These are phyloP conservation scores for Rhytidhysteron rufulum DNA, from an alignment of 2,329 filamentous ascomycete genomes.

Conservation along the genomic window DNA sequence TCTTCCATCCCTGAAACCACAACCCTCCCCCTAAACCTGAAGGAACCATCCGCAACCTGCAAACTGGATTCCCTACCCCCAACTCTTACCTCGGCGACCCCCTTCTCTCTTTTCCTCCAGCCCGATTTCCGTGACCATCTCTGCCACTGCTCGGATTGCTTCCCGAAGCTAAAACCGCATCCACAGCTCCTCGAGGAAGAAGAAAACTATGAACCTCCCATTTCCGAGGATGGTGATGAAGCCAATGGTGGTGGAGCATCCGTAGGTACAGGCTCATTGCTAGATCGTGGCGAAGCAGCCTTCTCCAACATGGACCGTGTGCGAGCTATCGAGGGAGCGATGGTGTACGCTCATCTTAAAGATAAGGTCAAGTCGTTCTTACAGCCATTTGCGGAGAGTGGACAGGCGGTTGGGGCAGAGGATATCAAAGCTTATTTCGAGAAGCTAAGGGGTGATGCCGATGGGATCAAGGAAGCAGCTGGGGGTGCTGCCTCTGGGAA, in stretches of 20 bases:
- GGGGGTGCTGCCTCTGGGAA: conserved; percentile 18
- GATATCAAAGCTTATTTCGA: conserved; percentile 97
- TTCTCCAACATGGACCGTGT: conserved; percentile 90
- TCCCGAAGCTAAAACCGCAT: conserved; percentile 65
- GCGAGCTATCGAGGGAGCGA: conserved; percentile 86
- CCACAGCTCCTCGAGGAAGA: conserved; percentile 89
- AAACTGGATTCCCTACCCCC: conserved; percentile 63
- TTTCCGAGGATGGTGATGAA: conserved; percentile 59
- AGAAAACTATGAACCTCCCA: conserved; percentile 85
- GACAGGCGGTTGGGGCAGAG: conserved; percentile 82
- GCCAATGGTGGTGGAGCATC: conserved; percentile 52
- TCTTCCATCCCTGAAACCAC: conserved; percentile 34
- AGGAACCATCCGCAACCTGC: conserved; percentile 41
- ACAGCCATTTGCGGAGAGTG: conserved; percentile 88
- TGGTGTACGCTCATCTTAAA: conserved; percentile 96
- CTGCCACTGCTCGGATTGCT: conserved; percentile 81
- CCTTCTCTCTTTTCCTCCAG: conserved; percentile 79
- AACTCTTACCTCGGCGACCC: conserved; percentile 46
- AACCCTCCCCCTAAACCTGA: conserved; percentile 23
- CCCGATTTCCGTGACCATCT: conserved; percentile 74
- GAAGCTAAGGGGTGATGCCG: conserved; percentile 82
- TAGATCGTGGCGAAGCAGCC: conserved; percentile 89
- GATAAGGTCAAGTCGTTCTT: conserved; percentile 95
- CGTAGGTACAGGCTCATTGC: conserved; percentile 73
- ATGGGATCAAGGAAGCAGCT: conserved; percentile 53